Conservation (phyloP, 2,329 filamentous ascomycete species). For the Fusarium sp. region DNA sequence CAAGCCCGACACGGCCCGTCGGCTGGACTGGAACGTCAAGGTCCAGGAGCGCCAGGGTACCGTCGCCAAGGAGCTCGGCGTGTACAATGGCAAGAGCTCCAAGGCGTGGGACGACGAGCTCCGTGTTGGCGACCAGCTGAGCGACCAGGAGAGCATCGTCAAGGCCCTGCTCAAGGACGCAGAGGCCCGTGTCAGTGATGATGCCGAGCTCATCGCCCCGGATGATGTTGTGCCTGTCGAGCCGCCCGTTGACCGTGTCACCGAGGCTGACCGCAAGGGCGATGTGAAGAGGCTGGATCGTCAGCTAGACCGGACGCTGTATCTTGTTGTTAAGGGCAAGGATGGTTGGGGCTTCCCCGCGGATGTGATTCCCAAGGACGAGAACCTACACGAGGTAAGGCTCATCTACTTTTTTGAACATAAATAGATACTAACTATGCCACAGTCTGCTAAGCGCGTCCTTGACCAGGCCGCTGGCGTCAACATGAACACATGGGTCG, state of each 20-base stretch:
- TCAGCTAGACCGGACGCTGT: conserved; percentile 83
- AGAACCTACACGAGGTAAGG: conserved; percentile 85
- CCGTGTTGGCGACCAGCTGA: conserved; percentile 77
- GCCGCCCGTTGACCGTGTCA: conserved; percentile 75
- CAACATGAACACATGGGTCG: conserved; percentile 99
- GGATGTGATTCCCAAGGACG: conserved; percentile 74
- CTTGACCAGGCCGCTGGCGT: conserved; percentile 82
- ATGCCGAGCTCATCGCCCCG: conserved; percentile 69
- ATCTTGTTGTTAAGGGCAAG: conserved; percentile 83
- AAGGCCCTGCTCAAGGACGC: conserved; percentile 81
- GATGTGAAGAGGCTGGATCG: conserved; percentile 85
- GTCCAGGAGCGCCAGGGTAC: conserved; percentile 78
- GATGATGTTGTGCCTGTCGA: conserved; percentile 76
- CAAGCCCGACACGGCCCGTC: conserved; percentile 86
- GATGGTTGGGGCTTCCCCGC: conserved; percentile 88
- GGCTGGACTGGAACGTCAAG: conserved; percentile 92
- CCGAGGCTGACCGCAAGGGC: conserved; percentile 81
- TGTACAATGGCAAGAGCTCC: conserved; percentile 78
- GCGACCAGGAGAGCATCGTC: conserved; percentile 72
- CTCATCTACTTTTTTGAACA: neutral
- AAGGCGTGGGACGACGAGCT: conserved; percentile 94
- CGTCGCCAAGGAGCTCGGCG: conserved; percentile 85
- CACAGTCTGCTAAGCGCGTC: conserved; percentile 83
- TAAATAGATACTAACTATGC: neutral
- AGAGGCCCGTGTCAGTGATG: conserved; percentile 70